A percentile compares a stretch with the other conserved stretches of the same genome.
phyloP scores from a whole-genome alignment of 306 rosid genomes.

The Lablab purpureus region DNA sequence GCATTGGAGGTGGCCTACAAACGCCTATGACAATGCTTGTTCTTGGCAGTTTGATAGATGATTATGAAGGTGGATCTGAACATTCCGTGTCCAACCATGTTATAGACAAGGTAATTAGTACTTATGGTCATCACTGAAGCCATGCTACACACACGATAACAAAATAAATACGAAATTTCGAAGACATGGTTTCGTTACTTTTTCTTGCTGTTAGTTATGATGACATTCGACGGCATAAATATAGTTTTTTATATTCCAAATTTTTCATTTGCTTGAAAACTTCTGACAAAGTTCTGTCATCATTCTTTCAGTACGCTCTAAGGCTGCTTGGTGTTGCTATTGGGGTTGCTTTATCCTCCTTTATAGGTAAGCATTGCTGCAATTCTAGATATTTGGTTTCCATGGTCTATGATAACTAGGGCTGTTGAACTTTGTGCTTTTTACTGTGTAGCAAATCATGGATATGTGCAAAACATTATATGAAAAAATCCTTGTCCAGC shows the following conservation, averaged over 20 bases:
- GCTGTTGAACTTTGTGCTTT: neutral
- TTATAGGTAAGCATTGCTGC: conserved; percentile 56
- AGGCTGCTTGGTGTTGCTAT: conserved; percentile 61
- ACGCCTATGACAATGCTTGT: conserved; percentile 75
- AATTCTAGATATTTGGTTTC: conserved; percentile 14
- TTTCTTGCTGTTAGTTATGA: neutral
- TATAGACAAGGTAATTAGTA: conserved; percentile 58
- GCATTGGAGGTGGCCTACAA: conserved; percentile 84
- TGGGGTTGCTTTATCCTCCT: conserved; percentile 72
- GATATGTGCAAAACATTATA: neutral
- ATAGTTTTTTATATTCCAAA: neutral
- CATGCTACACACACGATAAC: neutral
- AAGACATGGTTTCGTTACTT: conserved; percentile 1
- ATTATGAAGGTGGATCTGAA: conserved; percentile 55
- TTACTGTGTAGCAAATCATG: conserved; percentile 8
- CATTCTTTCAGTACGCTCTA: conserved; percentile 62
- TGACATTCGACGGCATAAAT: neutral
- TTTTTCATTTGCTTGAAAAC: conserved; percentile 16
- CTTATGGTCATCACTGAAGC: neutral
- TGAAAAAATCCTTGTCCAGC: neutral
- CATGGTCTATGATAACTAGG: conserved; percentile 1
- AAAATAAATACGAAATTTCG: neutral
- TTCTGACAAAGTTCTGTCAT: conserved; percentile 27
- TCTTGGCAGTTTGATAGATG: conserved; percentile 72
- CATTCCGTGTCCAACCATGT: conserved; percentile 45